Evolutionary conservation across 306 rosid species (phyloP), one percentile per base, ranked within the genome.

Genomic region (Acacia confusa): DNA sequence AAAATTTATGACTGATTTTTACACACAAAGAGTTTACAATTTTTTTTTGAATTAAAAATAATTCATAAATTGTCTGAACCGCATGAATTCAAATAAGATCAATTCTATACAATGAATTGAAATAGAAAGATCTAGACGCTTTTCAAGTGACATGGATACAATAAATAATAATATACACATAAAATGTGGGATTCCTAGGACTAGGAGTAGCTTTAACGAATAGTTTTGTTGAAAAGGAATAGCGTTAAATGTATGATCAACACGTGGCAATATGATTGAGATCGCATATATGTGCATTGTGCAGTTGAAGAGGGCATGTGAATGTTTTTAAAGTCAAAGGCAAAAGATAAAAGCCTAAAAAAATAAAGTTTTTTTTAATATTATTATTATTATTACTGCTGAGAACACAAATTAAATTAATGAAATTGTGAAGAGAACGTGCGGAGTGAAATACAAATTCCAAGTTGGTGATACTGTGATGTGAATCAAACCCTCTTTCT

Each of bases 291-390:
- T 38, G 63, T 36, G 38, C 40, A 6, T 36, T 36, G 9, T 17
- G n/a, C 55, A 22, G 10, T 60, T 45, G 74, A 43, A 73, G 78
- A 64, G 61, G 83, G 80, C 30, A 69, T 78, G 66, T 78, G 87
- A 44, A 81, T 74, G 48, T 76, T 44, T 25, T 45, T 9, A 4
- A 85, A 83, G 92, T 87, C 92, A 89, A 67, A 87, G 84, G 84
- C 76, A 57, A 11, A 70, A 14, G 16, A 3, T 1, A 57, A 11
- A 70, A 3, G 16, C 14, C 52, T 47, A 47, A 47, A 5, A 47
- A 5, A 47, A 24, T 9, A 60, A 24, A 53, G 17, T 0, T 15
- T 47, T 47, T 48, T 48, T 48, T 6, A n/a, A n/a, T n/a, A n/a
- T n/a, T n/a, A n/a, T n/a, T 30, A 30, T 30, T 30, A 30, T 30